Evolutionary conservation across 495 filamentous ascomycete species (phyloP), one percentile per base, ranked within the genome.

Genomic region (Apodospora peruviana): DNA sequence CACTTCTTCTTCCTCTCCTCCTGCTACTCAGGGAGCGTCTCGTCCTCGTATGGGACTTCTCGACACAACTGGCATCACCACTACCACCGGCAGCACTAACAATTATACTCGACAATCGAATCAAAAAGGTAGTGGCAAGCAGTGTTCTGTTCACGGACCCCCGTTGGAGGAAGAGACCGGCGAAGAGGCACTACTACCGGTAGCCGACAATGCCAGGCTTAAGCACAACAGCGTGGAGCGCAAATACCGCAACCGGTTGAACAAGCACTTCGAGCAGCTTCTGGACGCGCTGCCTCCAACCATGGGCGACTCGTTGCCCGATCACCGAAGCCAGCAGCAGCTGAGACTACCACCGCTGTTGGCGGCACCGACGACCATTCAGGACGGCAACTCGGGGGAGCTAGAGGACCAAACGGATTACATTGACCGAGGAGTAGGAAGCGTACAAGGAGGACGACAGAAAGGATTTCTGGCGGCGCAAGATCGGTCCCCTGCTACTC

Each of bases 261-360:
- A 58, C 57, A 20, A 56, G 52, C 35, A 68, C 53, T 14, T 62
- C 47, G 49, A 68, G 58, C 36, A 58, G 58, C 47, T 60, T 18
- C 52, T 55, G 1, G 23, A 61, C 59, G 29, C 56, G 52, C 48
- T 64, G 56, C 39, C 65, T 53, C 53, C 61, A 10, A 32, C 7
- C 23, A 11, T n/a, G 11, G 20, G 2, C 2, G 2, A 10, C 8
- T 16, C 11, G 1, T 5, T 19, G 19, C 2, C 7, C 17, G 24
- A 9, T 1, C n/a, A n/a, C 19, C 9, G 39, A 1, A 29, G 25
- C 23, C 2, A 2, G 12, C 2, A 39, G 37, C 12, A 8, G 37
- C 11, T 19, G 37, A 16, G 7, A 14, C 27, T 14, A 32, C 27
- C 27, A 14, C 7, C 27, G 14, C 27, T 39, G 11, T 19, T 16